A percentile compares a stretch with the other conserved stretches of the same genome.
Evolutionary conservation across 2,329 filamentous ascomycete species (phyloP).

Genomic region (Alternaria alternata): DNA sequence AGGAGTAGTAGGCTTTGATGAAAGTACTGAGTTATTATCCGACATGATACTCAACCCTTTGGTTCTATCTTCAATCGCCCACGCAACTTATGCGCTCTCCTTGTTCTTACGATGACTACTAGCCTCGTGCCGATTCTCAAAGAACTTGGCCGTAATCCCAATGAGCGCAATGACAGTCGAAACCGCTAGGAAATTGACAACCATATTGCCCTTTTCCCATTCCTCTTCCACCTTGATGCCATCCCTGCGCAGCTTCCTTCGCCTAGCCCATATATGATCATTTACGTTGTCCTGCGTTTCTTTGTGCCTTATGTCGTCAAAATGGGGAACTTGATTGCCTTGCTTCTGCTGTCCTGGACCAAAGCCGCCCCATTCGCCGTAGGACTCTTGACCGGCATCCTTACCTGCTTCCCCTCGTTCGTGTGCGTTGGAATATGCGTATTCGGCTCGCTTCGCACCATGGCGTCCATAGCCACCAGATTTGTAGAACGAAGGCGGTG

Average conservation of each 20-base stretch:
- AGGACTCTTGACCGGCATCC: conserved; percentile 40
- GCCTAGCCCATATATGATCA: conserved; percentile 57
- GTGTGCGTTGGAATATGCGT: conserved; percentile 46
- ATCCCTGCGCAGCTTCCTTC: conserved; percentile 30
- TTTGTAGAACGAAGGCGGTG: conserved; percentile 88
- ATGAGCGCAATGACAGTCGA: conserved; percentile 36
- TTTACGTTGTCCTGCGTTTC: conserved; percentile 75
- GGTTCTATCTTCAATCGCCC: neutral
- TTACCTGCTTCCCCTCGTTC: conserved; percentile 11
- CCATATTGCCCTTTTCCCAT: conserved; percentile 33
- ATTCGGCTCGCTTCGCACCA: conserved; percentile 63
- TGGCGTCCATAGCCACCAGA: conserved; percentile 79
- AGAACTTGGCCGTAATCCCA: conserved; percentile 30
- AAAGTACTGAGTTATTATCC: no score
- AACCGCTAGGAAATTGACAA: conserved; percentile 44
- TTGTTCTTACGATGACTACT: conserved; percentile 5
- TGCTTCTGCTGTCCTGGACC: conserved; percentile 65
- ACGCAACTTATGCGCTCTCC: conserved; percentile 5
- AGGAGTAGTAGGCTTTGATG: conserved; percentile 8
- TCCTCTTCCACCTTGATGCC: conserved; percentile 29
- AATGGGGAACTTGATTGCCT: conserved; percentile 70
- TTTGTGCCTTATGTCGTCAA: conserved; percentile 76
- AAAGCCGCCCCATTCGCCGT: conserved; percentile 61
- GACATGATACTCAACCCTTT: neutral
- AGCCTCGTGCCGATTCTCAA: conserved; percentile 23